Evolutionary conservation across 2,329 filamentous ascomycete genomes (phyloP), one percentile per base, ranked within the genome.

Genomic region (Arthrobotrys iridis): DNA sequence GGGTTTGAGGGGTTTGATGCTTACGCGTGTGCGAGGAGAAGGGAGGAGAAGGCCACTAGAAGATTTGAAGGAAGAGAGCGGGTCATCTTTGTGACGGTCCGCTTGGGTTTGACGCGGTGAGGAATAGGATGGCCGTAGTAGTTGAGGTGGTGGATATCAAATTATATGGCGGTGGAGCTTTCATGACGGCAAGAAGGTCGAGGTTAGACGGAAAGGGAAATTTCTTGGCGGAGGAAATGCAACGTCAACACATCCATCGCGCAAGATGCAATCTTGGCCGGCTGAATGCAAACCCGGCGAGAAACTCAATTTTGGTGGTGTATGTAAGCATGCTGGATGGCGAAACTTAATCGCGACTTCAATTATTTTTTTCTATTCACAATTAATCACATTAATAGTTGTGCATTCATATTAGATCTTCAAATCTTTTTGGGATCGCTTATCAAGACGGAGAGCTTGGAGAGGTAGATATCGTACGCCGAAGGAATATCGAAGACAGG

Each of bases 11-110:
- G 68, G 74, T 35, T 63, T 40, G 57, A 82, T 1, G 18, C 91
- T 83, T 89, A 97, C 94, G 93, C 92, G 83, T 97, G 94, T 48
- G 89, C 88, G 15, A 97, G 87, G 78, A 97, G 87, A 65, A 96
- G 79, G 10, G 94, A 85, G 77, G 94, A 94, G 73, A 93, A 83
- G 71, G 88, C 82, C 74, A 92, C 93, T 75, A 93, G 85, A 6
- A 71, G 26, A 24, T 76, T 76, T 7, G 64, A 76, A 2, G 72
- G 72, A 22, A 60, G 30, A 0, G 66, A 62, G 11, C 45, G 57
- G n/a, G 72, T 26, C 71, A 75, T 75, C 33, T 37, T 55, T 5
- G 43, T 55, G 55, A 35, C 15, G 18, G 52, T 40, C 20, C n/a
- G 15, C 1, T 10, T 4, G 10, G 7, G 37, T 8, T 18, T 24